Evolutionary conservation across 1,284 basidiomycete species (phyloP).

Genomic region (Apiotrichum sp.): DNA sequence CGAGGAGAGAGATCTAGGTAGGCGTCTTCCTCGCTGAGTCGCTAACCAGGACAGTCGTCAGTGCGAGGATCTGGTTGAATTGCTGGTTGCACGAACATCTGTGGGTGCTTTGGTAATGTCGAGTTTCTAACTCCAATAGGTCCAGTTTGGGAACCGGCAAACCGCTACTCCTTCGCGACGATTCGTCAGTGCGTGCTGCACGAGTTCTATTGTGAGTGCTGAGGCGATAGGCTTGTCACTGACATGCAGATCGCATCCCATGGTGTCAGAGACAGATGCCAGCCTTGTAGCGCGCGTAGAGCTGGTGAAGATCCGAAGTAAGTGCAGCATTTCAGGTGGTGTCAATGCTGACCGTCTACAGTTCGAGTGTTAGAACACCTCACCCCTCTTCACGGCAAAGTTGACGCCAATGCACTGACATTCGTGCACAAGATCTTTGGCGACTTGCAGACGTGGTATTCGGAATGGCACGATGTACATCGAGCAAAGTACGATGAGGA

Average conservation of each 20-base stretch:
- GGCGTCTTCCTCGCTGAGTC: slow-evolving; percentile 19
- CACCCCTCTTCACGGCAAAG: slow-evolving; percentile 74
- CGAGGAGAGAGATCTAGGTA: slow-evolving; percentile 80
- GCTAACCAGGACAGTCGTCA: slow-evolving; percentile 59
- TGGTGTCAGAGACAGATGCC: slow-evolving; percentile 80
- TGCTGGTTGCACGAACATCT: slow-evolving; percentile 56
- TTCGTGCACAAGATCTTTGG: slow-evolving; percentile 78
- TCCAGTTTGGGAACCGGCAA: slow-evolving; percentile 86
- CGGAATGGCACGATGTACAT: slow-evolving; percentile 76
- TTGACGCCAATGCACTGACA: slow-evolving; percentile 73
- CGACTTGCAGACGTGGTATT: slow-evolving; percentile 68
- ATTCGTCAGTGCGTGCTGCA: slow-evolving; percentile 76
- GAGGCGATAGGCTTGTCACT: background rate
- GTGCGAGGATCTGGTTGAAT: slow-evolving; percentile 87
- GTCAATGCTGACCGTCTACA: slow-evolving; percentile 33
- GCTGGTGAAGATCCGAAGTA: slow-evolving; percentile 64
- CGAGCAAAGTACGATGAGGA: slow-evolving; percentile 68
- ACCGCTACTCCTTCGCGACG: slow-evolving; percentile 80
- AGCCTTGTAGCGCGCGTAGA: slow-evolving; percentile 80
- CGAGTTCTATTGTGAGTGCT: slow-evolving; percentile 58
- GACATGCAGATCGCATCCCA: slow-evolving; percentile 57
- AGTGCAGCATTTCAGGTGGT: background rate
- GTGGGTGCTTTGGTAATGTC: slow-evolving; percentile 17
- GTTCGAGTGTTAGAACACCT: slow-evolving; percentile 86
- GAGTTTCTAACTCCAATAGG: slow-evolving; percentile 46